A percentile compares a stretch with the other conserved stretches of the same genome.
Conservation (phyloP, 305 asterid genomes). For the Rubia balearica region DNA sequence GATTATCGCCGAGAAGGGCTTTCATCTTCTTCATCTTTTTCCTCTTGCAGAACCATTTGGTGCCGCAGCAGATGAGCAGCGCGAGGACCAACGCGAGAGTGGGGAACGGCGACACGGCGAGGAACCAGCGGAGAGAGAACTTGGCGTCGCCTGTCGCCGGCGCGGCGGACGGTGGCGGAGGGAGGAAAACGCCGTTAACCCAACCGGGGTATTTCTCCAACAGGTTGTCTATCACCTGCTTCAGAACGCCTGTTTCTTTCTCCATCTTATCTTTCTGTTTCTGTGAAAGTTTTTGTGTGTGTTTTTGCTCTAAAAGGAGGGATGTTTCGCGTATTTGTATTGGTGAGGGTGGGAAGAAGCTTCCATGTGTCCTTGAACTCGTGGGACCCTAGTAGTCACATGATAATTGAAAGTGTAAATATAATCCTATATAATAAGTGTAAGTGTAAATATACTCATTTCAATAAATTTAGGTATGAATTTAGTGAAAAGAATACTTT, state of each 20-base stretch:
- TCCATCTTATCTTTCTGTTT: background rate
- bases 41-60: slow-evolving; percentile 3
- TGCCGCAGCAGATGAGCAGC: background rate
- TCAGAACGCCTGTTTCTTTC: background rate
- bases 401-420: background rate
- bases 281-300: background rate
- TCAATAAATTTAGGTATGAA: no score
- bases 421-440: no score
- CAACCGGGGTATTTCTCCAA: background rate
- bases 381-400: background rate
- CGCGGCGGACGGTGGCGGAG: background rate
- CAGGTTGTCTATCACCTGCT: slow-evolving; percentile 3
- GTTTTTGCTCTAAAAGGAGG: background rate
- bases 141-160: background rate
- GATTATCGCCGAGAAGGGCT: background rate
- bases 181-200: background rate
- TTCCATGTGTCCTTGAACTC: background rate
- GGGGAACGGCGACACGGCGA: background rate
- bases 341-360: background rate
- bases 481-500: no score
- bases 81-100: background rate
- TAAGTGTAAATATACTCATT: no score
- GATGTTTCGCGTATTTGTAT: slow-evolving; percentile 2
- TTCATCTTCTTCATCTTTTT: background rate
- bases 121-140: background rate